These are phyloP conservation scores for Allantophomopsis lycopodina DNA, from an alignment of 2,329 filamentous ascomycete species.

Conservation along the genomic window DNA sequence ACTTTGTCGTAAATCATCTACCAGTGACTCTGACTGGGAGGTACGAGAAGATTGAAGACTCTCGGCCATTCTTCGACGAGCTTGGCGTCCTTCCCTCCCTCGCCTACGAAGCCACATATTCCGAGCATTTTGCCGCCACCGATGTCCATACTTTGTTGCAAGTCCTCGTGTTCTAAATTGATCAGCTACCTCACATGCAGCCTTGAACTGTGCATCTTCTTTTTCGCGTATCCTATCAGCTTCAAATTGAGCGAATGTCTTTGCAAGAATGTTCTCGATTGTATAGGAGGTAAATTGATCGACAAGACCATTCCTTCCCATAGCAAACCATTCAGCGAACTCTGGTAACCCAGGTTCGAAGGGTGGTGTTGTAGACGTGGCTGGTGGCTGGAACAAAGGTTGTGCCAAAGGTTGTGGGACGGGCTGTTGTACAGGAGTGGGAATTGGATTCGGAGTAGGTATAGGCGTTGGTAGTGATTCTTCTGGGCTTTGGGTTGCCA, in stretches of 20 bases:
- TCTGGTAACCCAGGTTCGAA: constrained; percentile 3
- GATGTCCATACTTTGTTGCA: constrained; percentile 14
- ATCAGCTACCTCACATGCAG: constrained; percentile 5
- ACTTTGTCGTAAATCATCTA: constrained; percentile 15
- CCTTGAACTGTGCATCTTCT: constrained; percentile 10
- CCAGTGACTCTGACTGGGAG: constrained; percentile 11
- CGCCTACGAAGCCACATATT: constrained; percentile 11
- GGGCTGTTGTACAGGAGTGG: too few species aligned
- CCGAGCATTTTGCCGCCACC: constrained; percentile 14
- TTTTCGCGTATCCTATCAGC: constrained; percentile 9
- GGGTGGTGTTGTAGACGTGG: neutral
- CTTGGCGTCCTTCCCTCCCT: constrained; percentile 15
- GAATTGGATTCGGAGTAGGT: too few species aligned
- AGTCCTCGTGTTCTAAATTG: constrained; percentile 12
- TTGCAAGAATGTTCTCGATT: constrained; percentile 9
- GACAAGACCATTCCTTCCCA: constrained; percentile 16
- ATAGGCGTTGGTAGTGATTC: too few species aligned
- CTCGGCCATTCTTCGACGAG: constrained; percentile 14
- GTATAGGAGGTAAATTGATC: constrained; percentile 15
- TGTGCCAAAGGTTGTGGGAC: neutral
- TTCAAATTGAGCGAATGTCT: constrained; percentile 6
- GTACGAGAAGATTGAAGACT: constrained; percentile 10
- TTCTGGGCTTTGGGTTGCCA: too few species aligned
- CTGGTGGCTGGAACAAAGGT: neutral
- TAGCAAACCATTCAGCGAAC: constrained; percentile 13